phyloP scores from a whole-genome alignment of 805 yeast genomes.

The Lipomyces orientalis region DNA sequence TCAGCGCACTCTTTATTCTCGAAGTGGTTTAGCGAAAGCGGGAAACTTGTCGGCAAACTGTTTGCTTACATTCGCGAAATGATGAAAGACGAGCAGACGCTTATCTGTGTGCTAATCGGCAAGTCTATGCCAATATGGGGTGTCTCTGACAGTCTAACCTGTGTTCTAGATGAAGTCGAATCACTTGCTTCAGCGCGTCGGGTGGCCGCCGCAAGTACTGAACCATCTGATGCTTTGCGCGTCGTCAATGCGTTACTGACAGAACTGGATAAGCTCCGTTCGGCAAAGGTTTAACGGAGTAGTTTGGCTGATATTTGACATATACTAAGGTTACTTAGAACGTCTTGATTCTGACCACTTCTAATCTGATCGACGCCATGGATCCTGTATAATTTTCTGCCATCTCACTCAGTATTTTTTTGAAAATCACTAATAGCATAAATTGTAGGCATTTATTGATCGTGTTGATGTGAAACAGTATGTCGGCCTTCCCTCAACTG shows the following conservation, averaged over 20 bases:
- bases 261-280: constrained; percentile 50
- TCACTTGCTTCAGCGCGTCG: constrained; percentile 52
- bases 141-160: neutral
- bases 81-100: constrained; percentile 36
- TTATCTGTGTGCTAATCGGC: constrained; percentile 49
- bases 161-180: constrained; percentile 51
- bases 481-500: constrained; percentile 47
- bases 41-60: constrained; percentile 49
- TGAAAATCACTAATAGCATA: neutral
- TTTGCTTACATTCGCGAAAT: constrained; percentile 47
- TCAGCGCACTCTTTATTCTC: constrained; percentile 54
- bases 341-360: constrained; percentile 50
- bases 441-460: constrained; percentile 50
- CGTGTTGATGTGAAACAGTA: constrained; percentile 50
- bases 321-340: constrained; percentile 40
- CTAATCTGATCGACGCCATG: constrained; percentile 49
- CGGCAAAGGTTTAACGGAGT: constrained; percentile 17
- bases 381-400: constrained; percentile 43
- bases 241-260: constrained; percentile 54
- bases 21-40: constrained; percentile 55
- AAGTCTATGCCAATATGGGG: neutral
- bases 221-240: constrained; percentile 52
- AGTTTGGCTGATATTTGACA: no score
- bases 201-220: constrained; percentile 47
- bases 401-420: neutral